Base-by-base conservation (phyloP, 2,329 filamentous ascomycete species). In the Nemania sp. region DNA sequence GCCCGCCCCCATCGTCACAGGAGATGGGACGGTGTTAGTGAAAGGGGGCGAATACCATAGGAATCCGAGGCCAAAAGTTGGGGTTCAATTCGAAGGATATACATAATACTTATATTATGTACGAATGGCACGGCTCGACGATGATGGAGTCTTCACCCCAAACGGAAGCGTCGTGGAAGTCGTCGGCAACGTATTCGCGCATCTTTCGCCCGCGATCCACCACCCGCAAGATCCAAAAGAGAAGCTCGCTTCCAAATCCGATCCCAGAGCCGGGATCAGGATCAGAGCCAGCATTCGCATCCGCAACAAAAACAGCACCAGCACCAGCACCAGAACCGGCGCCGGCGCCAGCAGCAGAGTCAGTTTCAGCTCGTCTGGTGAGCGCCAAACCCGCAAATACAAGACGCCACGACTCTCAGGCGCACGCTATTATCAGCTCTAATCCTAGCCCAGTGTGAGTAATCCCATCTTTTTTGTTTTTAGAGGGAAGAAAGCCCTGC, bases 391-490 rank as follows among this genome's bases (percentile, higher is more conserved):
- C 33, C 22, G 43, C 37, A n/a, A 45, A 39, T 40, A 39, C 24
- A 28, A 24, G 43, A 42, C 43, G 34, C 43, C 48, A 52, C 31
- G 11, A 36, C 15, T 43, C 23, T 40, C 48, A 49, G 44, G 39
- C 31, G 19, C 44, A 44, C n/a, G n/a, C 48, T n/a, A n/a, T n/a
- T 17, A 8, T 52, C 44, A 47, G 53, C 49, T 39, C 59, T 54
- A 57, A 57, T 54, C 49, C 57, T 55, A 62, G 52, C 56, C 42
- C 56, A 47, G 50, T 55, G 63, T 66, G 56, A 61, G 63, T 66
- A 37, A 42, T 31, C 53, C 52, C 41, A 49, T 31, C 49, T 51
- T 49, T 50, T 50, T 41, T 34, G 1, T 40, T 2, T 15, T 22
- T 40, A 54, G n/a, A n/a, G n/a, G n/a, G n/a, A n/a, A 61, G 12